phyloP scores from a whole-genome alignment of 768 basidiomycete species.

The Trametopsis cervina region DNA sequence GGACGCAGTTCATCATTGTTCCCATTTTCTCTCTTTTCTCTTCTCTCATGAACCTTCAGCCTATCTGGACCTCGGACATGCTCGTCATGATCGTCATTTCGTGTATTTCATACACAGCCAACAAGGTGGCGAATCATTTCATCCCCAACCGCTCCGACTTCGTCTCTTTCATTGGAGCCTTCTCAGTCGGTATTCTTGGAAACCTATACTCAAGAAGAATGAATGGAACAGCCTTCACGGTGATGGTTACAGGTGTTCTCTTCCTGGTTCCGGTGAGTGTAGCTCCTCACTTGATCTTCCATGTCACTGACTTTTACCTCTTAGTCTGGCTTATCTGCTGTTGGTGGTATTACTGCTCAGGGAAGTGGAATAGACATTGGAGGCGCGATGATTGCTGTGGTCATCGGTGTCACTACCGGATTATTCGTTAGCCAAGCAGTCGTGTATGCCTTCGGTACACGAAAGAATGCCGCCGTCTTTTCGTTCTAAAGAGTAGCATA shows the following conservation, averaged over 20 bases:
- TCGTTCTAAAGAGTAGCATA: slow-evolving; percentile 52
- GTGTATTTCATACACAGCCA: slow-evolving; percentile 68
- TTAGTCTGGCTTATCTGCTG: slow-evolving; percentile 77
- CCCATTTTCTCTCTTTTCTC: slow-evolving; percentile 64
- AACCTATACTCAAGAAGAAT: slow-evolving; percentile 75
- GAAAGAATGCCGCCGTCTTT: slow-evolving; percentile 79
- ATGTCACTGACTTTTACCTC: not conserved
- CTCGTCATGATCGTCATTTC: slow-evolving; percentile 81
- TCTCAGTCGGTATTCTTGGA: slow-evolving; percentile 67
- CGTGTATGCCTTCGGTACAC: slow-evolving; percentile 75
- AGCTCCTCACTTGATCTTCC: slow-evolving; percentile 4
- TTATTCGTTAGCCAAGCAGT: slow-evolving; percentile 80
- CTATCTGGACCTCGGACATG: slow-evolving; percentile 59
- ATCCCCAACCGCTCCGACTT: slow-evolving; percentile 78
- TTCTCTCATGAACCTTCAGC: slow-evolving; percentile 71
- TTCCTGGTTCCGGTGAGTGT: slow-evolving; percentile 74
- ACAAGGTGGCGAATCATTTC: slow-evolving; percentile 74
- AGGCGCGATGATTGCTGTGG: slow-evolving; percentile 82
- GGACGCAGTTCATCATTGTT: slow-evolving; percentile 68
- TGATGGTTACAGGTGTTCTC: slow-evolving; percentile 85
- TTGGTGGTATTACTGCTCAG: slow-evolving; percentile 77
- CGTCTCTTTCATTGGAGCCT: slow-evolving; percentile 77
- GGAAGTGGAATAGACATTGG: slow-evolving; percentile 79
- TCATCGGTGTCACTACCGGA: slow-evolving; percentile 83
- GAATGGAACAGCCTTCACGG: slow-evolving; percentile 81